Base-by-base conservation (phyloP, 305 asterid species). In the Rubia tinctorum region DNA sequence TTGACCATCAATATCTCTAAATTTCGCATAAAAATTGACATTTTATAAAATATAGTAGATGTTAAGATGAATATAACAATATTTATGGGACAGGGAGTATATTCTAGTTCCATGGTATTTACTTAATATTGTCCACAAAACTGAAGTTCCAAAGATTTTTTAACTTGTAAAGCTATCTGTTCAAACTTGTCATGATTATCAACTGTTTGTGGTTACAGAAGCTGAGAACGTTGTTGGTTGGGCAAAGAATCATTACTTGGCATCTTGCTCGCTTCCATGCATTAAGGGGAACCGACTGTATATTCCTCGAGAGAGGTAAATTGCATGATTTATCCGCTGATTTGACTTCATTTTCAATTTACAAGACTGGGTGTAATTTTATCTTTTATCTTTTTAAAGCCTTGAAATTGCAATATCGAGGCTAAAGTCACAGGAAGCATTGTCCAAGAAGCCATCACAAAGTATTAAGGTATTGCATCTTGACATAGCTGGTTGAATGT, bases 181-280 rank as follows among this genome's bases (percentile, higher is more conserved):
- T 53, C 51, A 60, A 30, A 70, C 34, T 20, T 67, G 22, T 65
- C 64, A 15, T 40, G 37, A 14, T 42, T 68, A n/a, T 69, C 40
- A 55, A 80, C 78, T 23, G 69, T 71, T 78, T 77, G 7, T 75
- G 56, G 71, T 71, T 77, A 53, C 88, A 93, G 99, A 92, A 84
- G 97, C 98, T 37, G 97, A 95, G 84, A 90, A 79, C 81, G 89
- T 95, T 75, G 86, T 89, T 69, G 99, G 99, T 76, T 95, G 99
- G 99, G 98, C 99, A 68, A 92, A 87, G 83, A 95, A 83, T 80
- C 96, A 90, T 82, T 88, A 92, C 88, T 89, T 95, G 76, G 89
- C 91, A 71, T 84, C 94, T 2, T 90, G 98, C 79, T 80, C 69
- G 51, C 77, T 69, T 82, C 98, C 97, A 77, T 84, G 77, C 56